phyloP scores from a whole-genome alignment of 2,329 filamentous ascomycete species.

The Ophiocordyceps camponoti-saundersi region DNA sequence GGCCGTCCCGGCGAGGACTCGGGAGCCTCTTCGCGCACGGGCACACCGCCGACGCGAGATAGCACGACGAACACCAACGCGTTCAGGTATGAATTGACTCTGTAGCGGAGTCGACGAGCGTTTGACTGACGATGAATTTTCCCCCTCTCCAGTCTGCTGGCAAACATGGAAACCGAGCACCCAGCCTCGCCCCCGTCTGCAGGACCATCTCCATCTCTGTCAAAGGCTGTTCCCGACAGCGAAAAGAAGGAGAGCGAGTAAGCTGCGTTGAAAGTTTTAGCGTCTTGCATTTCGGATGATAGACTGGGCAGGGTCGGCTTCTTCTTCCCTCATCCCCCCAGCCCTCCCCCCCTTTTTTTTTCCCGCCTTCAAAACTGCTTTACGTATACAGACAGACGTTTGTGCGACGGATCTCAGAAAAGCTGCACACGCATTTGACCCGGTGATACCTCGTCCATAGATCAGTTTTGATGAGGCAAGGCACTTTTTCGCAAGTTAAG shows the following conservation, averaged over 20 bases:
- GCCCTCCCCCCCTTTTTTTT: neutral
- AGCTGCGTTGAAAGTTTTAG: constrained; percentile 13
- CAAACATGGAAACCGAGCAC: constrained; percentile 44
- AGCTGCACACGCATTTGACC: constrained; percentile 25
- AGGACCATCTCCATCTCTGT: constrained; percentile 46
- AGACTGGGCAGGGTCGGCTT: constrained; percentile 29
- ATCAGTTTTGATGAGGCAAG: constrained; percentile 17
- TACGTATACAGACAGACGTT: constrained; percentile 31
- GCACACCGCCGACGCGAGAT: constrained; percentile 56
- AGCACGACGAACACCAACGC: constrained; percentile 62
- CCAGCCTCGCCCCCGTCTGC: constrained; percentile 55
- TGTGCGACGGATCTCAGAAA: constrained; percentile 28
- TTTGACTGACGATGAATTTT: neutral
- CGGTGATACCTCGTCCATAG: constrained; percentile 34
- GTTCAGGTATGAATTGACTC: constrained; percentile 57
- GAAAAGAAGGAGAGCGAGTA: constrained; percentile 36
- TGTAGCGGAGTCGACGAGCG: neutral
- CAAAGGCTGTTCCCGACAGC: constrained; percentile 42
- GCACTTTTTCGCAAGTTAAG: constrained; percentile 14
- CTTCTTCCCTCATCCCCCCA: constrained; percentile 8
- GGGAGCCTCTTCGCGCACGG: constrained; percentile 71
- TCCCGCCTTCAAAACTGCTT: constrained; percentile 2
- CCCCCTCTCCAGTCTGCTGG: constrained; percentile 28
- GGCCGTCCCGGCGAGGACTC: constrained; percentile 69
- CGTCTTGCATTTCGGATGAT: constrained; percentile 32